A percentile compares a stretch with the other conserved stretches of the same genome.
These are phyloP conservation scores for Trichosporon sp. DNA, from an alignment of 1,284 basidiomycete species.

Conservation along the genomic window DNA sequence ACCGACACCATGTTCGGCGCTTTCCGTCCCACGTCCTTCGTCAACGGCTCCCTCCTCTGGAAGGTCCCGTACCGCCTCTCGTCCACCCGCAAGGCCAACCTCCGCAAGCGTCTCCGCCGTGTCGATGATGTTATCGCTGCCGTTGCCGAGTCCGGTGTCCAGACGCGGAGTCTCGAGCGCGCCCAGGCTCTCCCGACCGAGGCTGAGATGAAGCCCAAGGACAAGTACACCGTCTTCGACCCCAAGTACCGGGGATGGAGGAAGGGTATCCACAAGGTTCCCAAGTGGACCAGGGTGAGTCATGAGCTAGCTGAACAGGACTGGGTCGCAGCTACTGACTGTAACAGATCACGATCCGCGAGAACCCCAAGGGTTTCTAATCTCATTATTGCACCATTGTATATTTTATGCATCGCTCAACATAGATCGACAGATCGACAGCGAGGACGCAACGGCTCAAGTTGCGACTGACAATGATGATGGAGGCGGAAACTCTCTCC, in stretches of 20 bases:
- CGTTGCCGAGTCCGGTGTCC: constrained; percentile 75
- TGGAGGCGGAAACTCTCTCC: no score
- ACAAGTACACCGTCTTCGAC: constrained; percentile 95
- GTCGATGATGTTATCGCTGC: constrained; percentile 93
- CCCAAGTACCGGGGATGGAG: constrained; percentile 69
- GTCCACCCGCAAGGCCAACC: constrained; percentile 85
- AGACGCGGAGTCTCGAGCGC: constrained; percentile 62
- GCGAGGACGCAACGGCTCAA: background rate
- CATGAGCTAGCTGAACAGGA: no score
- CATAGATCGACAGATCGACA: constrained; percentile 3
- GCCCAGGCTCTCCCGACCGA: constrained; percentile 53
- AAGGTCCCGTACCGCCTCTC: constrained; percentile 94
- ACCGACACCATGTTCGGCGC: constrained; percentile 44
- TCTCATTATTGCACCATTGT: constrained; percentile 8
- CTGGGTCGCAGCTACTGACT: no score
- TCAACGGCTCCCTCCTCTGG: constrained; percentile 56
- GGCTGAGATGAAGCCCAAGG: constrained; percentile 59
- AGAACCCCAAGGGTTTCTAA: constrained; percentile 88
- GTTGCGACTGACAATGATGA: no score
- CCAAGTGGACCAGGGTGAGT: constrained; percentile 87
- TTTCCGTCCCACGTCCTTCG: constrained; percentile 40
- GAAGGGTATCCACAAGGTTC: constrained; percentile 94
- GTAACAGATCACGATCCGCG: constrained; percentile 72
- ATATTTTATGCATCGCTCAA: constrained; percentile 10
- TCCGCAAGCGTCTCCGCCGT: constrained; percentile 80